Conservation (phyloP, 192 early-diverging fungal genomes). For the Coemansia sp. region DNA sequence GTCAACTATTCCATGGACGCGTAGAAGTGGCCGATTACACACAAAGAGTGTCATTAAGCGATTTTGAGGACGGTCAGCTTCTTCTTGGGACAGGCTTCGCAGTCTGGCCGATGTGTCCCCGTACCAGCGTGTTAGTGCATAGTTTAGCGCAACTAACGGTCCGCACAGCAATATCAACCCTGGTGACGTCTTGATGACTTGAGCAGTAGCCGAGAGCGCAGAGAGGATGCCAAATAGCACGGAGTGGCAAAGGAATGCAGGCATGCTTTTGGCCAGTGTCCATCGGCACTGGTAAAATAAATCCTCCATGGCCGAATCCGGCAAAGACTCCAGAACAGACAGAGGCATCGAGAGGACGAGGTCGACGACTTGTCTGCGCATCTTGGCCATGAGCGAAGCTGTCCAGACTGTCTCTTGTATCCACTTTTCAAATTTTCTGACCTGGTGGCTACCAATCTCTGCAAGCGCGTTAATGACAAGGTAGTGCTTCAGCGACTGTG, state of each 20-base stretch:
- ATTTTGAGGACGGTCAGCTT: too few relatives aligned
- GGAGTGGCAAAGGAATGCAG: too few relatives aligned
- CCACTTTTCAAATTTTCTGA: neutral
- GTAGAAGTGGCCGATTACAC: neutral
- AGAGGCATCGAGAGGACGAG: slow-evolving; percentile 9
- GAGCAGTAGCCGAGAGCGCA: neutral
- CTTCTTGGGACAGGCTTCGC: too few relatives aligned
- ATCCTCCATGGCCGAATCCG: neutral
- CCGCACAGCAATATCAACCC: neutral
- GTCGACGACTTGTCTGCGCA: neutral
- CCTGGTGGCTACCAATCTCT: slow-evolving; percentile 7
- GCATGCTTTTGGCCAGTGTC: too few relatives aligned
- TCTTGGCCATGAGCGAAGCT: neutral
- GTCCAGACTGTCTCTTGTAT: slow-evolving; percentile 2
- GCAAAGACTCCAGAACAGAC: slow-evolving; percentile 11
- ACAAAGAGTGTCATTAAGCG: neutral
- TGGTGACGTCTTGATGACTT: slow-evolving; percentile 4
- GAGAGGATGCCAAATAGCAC: neutral
- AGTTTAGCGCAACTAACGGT: neutral
- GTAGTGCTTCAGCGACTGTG: slow-evolving; percentile 27
- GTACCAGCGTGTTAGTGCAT: neutral
- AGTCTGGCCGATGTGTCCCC: too few relatives aligned
- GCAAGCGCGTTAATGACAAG: slow-evolving; percentile 23
- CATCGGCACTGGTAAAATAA: too few relatives aligned
- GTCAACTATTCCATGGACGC: slow-evolving; percentile 4